Evolutionary conservation across 805 yeast genomes (phyloP).

Genomic region (Lipomyces lipofer): DNA sequence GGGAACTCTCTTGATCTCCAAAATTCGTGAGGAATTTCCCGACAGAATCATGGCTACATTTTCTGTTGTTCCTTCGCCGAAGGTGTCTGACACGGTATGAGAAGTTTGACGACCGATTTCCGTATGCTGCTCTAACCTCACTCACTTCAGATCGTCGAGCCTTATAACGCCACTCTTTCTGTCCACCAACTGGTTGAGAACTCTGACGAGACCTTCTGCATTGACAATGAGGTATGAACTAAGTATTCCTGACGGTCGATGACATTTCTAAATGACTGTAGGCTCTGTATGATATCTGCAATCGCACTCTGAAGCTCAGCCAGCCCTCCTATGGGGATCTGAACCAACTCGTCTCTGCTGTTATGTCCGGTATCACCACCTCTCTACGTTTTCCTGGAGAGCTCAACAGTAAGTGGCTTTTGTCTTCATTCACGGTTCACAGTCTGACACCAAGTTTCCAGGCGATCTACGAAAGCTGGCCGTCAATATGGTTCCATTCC

Average conservation of each 20-base stretch:
- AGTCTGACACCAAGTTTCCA: background rate
- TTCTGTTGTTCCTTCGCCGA: conserved; percentile 93
- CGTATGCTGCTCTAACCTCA: background rate
- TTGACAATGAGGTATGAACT: conserved; percentile 69
- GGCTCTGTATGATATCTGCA: conserved; percentile 87
- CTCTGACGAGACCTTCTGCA: conserved; percentile 91
- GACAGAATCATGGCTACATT: conserved; percentile 97
- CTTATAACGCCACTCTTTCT: conserved; percentile 90
- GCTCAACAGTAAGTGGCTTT: conserved; percentile 51
- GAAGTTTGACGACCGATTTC: background rate
- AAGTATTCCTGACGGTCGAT: background rate
- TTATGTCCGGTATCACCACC: conserved; percentile 95
- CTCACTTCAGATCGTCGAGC: conserved; percentile 61
- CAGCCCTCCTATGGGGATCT: conserved; percentile 80
- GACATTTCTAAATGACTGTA: background rate
- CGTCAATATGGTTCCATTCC: conserved; percentile 93
- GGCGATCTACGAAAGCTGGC: conserved; percentile 92
- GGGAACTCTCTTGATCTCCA: conserved; percentile 86
- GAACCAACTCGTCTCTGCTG: conserved; percentile 81
- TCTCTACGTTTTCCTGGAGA: conserved; percentile 95
- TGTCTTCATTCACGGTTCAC: background rate
- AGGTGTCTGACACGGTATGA: conserved; percentile 78
- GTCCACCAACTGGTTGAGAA: conserved; percentile 90
- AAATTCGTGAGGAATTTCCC: conserved; percentile 88
- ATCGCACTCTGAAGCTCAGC: conserved; percentile 74